Percentiles rank a stretch among this genome's conserved stretches.
phyloP scores from a whole-genome alignment of 2,329 filamentous ascomycete species.

The Fusarium denticulatum region DNA sequence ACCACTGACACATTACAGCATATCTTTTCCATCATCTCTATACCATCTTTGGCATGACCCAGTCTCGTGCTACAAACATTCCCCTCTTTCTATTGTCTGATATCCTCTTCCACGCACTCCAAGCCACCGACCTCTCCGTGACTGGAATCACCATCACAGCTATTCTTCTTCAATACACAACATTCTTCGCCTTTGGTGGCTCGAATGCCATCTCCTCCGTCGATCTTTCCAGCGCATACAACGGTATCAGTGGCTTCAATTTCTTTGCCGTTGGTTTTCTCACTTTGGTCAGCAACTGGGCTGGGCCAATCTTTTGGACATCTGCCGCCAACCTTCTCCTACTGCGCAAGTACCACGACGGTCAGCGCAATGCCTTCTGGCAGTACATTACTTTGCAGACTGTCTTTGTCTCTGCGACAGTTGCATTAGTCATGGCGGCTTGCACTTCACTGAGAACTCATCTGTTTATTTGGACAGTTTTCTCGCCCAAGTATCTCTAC shows the following conservation, averaged over 20 bases:
- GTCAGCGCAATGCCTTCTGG: conserved; percentile 48
- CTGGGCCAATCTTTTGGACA: conserved; percentile 88
- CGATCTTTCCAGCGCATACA: conserved; percentile 94
- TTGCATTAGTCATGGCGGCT: conserved; percentile 84
- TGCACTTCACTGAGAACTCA: conserved; percentile 87
- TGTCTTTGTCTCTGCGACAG: conserved; percentile 71
- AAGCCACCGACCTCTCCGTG: conserved; percentile 58
- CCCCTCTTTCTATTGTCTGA: conserved; percentile 84
- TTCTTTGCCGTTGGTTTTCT: conserved; percentile 82
- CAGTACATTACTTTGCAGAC: conserved; percentile 73
- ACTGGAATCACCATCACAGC: conserved; percentile 74
- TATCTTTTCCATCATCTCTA: conserved; percentile 74
- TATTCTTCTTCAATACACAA: conserved; percentile 80
- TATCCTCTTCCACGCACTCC: conserved; percentile 62
- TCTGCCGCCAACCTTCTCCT: conserved; percentile 71
- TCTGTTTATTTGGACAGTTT: conserved; percentile 98
- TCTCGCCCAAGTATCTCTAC: conserved; percentile 96
- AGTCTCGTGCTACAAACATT: conserved; percentile 85
- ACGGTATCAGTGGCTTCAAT: conserved; percentile 85
- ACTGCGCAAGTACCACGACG: conserved; percentile 50
- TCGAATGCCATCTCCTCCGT: conserved; percentile 97
- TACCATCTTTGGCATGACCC: conserved; percentile 83
- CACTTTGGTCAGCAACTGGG: conserved; percentile 92
- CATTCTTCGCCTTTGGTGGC: conserved; percentile 91
- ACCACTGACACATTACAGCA: conserved; percentile 37